phyloP scores from a whole-genome alignment of 2,329 filamentous ascomycete genomes.

The Fusarium napiforme region DNA sequence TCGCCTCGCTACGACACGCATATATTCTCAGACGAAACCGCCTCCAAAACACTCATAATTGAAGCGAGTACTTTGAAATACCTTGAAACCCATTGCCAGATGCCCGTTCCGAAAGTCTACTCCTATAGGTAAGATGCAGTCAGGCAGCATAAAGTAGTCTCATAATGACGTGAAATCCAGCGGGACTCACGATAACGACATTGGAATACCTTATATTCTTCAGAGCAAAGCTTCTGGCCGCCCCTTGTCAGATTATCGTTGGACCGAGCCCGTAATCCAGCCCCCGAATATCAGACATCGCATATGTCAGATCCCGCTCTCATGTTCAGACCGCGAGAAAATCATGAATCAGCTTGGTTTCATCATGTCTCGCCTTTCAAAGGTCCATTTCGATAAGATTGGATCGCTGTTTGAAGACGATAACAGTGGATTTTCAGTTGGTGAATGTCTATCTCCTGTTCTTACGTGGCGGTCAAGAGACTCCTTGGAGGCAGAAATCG shows the following conservation, averaged over 20 bases:
- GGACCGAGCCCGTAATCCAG: conserved; percentile 3
- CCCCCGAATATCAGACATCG: not conserved
- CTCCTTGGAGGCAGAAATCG: fast-evolving
- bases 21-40: conserved; percentile 19
- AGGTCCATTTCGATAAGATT: not conserved
- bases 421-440: not conserved
- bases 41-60: conserved; percentile 32
- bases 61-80: conserved; percentile 38
- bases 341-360: not conserved
- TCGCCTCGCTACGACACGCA: conserved; percentile 15
- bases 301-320: not conserved
- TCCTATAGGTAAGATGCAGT: not conserved
- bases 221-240: conserved; percentile 37
- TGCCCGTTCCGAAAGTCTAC: conserved; percentile 39
- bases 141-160: fast-evolving
- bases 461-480: not conserved
- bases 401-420: not conserved
- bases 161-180: not conserved
- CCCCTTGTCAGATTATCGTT: conserved; percentile 32
- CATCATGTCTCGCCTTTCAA: not conserved
- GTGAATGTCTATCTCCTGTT: not conserved
- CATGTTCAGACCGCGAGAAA: fast-evolving
- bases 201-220: conserved; percentile 42
- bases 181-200: conserved; percentile 25
- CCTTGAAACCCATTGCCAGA: conserved; percentile 13